Evolutionary conservation across 192 early-diverging fungal genomes (phyloP).

Genomic region (Coemansia asiatica): DNA sequence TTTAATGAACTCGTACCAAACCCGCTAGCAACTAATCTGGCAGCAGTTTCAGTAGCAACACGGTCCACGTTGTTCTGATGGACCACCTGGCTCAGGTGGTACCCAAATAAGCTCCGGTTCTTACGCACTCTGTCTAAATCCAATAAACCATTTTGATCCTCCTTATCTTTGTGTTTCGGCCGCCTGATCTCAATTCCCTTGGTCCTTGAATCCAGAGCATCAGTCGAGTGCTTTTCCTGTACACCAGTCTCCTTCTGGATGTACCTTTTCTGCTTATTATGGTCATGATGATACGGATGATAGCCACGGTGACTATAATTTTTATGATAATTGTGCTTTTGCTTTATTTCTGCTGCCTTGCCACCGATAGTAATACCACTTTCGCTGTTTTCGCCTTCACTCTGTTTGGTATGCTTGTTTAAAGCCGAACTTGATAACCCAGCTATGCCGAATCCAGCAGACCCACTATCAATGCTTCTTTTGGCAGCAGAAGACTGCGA

Average conservation of each 20-base stretch:
- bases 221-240: background rate
- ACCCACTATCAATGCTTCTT: background rate
- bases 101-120: constrained; percentile 33
- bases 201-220: background rate
- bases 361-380: constrained; percentile 1
- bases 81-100: constrained; percentile 23
- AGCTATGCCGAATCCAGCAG: background rate
- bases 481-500: background rate
- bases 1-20: background rate
- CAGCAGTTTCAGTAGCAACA: background rate
- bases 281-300: background rate
- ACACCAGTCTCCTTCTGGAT: background rate
- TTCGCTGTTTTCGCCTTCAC: background rate
- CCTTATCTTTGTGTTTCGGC: background rate
- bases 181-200: background rate
- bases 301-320: background rate
- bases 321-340: background rate
- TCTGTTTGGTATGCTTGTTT: background rate
- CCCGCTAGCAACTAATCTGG: background rate
- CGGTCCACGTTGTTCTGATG: constrained; percentile 10
- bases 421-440: background rate
- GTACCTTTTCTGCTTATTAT: background rate
- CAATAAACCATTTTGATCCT: background rate
- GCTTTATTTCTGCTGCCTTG: constrained; percentile 5
- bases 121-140: constrained; percentile 8